Base-by-base conservation (phyloP, 2,329 filamentous ascomycete genomes). In the Botryotinia globosa region DNA sequence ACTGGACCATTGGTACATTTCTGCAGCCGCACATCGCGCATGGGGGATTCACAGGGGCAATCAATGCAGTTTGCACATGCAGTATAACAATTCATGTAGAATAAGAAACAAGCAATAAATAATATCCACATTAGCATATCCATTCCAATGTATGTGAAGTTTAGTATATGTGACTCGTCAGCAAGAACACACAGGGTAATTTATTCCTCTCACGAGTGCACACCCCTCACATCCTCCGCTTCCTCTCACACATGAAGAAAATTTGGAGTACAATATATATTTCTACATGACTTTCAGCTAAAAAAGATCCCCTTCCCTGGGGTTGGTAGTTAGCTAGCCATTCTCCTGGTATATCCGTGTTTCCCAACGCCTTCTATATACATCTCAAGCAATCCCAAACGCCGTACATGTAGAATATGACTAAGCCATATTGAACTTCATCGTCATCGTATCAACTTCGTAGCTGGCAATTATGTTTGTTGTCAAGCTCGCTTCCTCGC, bases 211-310 rank as follows among this genome's bases (percentile, higher is more conserved):
- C 16, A 18, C 16, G 42, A 44, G 7, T 44, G 6, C 16, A 18
- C 42, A 44, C 42, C 5, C 42, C 42, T 44, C 6, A 44, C 42
- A 44, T 18, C 42, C 42, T 18, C 42, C 42, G 18, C 51, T 54
- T 29, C 14, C n/a, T 29, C 44, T 51, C 22, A 51, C 29, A 54
- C 39, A 32, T n/a, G 29, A 8, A 22, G 29, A 18, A 61, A 72
- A 42, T 39, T 67, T 63, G 69, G 72, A 73, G 72, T 71, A 67
- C 48, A 67, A 69, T 56, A 66, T 66, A 54, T 73, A 73, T 73
- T 73, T 68, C 72, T 72, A 22, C 72, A 73, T 73, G 54, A 72
- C 72, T 68, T 72, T 68, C 42, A 72, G 69, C 72, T 73, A 62
- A 54, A 56, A 32, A 62, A 62, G 29, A 32, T 25, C 32, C 58